Base-by-base conservation (phyloP, 2,329 filamentous ascomycete species). In the Xenoacremonium recifei region DNA sequence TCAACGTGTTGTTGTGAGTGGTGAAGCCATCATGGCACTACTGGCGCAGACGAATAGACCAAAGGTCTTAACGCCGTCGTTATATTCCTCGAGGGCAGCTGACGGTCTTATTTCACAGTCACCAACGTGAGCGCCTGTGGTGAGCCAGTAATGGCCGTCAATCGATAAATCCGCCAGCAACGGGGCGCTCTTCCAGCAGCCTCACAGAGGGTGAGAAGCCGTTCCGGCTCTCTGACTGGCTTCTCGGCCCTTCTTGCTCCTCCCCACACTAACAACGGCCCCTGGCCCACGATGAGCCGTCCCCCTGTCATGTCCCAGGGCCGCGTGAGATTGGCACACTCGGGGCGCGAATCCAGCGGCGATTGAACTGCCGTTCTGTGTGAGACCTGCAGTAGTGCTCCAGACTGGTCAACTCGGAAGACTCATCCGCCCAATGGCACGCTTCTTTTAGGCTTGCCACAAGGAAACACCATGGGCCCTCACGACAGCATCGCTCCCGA, bases 211-310 rank as follows among this genome's bases (percentile, higher is more conserved):
- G 44, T 41, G 16, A 47, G 43, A 49, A 45, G 41, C 42, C 41
- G 36, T 40, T 39, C 43, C 35, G 25, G 37, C 35, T 27, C 21
- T 53, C 33, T 59, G 48, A 61, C 48, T 62, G 59, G 59, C 45
- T 44, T 59, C 38, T 57, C 53, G 54, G 48, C 31, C 54, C 48
- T 56, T 58, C 52, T 52, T 30, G 34, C 39, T 42, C 29, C 42
- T 48, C 48, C 51, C 51, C 55, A 54, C 48, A 49, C 37, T 40
- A 27, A 33, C 35, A n/a, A n/a, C n/a, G n/a, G n/a, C n/a, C n/a
- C n/a, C n/a, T n/a, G n/a, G n/a, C n/a, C n/a, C n/a, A n/a, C n/a
- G n/a, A n/a, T n/a, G n/a, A n/a, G n/a, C n/a, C n/a, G n/a, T n/a
- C n/a, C n/a, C n/a, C n/a, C n/a, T n/a, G n/a, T n/a, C n/a, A n/a